Evolutionary conservation across 352 stramenopile species (phyloP), one percentile per base, ranked within the genome.

Genomic region (Pythium dissotocum): DNA sequence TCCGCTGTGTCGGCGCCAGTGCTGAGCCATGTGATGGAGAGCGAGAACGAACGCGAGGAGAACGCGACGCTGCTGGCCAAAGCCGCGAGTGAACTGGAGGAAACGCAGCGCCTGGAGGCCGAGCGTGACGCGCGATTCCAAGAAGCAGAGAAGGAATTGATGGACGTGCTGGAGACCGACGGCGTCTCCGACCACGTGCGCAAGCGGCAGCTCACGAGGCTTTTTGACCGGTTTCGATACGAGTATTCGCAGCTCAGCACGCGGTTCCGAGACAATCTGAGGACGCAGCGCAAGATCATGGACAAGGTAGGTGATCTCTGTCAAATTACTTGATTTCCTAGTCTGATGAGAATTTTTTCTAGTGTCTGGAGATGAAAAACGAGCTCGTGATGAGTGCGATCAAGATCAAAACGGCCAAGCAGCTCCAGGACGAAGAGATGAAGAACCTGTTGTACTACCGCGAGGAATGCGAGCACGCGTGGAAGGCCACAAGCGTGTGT

Each of bases 381-480:
- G 77, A 87, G 65, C 81, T 91, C 0, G 77, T 91, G 59, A 67
- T 79, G 57, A 79, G 73, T 33, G 79, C 78, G 18, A 67, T 89
- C 61, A 76, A 79, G 58, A 77, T 91, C 57, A 80, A 83, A 54
- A 83, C 79, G 24, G 73, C 74, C 10, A 75, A 91, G 65, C 76
- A 87, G 67, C 58, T 87, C n/a, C 79, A 91, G 13, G 77, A 84
- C 13, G 78, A 91, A 52, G 81, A 91, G 61, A 80, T 88, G 75
- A 88, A 88, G 54, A 89, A 83, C 62, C 69, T 91, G 16, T 49
- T 79, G 4, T 91, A 86, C 73, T 91, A 91, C 46, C 77, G 83
- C 8, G 81, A 91, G n/a, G 83, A 91, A 60, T 91, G 83, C 55
- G 79, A 91, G 51, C 69, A 85, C 57, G 80, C 80, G 12, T 91